Conservation (phyloP, 1,139 yeast species). For the Kurtzmaniella quercitrusa region DNA sequence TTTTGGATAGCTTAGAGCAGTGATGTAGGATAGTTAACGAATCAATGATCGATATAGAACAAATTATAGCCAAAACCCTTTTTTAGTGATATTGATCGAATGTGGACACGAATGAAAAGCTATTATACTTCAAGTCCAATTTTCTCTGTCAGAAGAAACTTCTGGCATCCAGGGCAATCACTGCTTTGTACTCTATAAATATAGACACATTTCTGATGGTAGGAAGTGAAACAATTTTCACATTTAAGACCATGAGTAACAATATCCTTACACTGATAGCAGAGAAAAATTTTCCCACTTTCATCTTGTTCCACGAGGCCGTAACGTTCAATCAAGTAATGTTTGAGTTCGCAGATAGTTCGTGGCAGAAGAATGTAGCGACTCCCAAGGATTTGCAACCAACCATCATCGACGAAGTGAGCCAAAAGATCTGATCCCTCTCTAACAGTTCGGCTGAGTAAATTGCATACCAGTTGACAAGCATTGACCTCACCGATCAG, state of each 20-base stretch:
- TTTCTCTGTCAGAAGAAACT: neutral
- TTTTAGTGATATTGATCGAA: neutral
- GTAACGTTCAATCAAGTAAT: slow-evolving; percentile 40
- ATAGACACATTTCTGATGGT: slow-evolving; percentile 50
- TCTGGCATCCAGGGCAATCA: neutral
- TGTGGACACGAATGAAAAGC: neutral
- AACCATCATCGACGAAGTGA: slow-evolving; percentile 47
- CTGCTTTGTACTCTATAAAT: slow-evolving; percentile 21
- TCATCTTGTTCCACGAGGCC: slow-evolving; percentile 19
- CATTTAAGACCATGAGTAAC: slow-evolving; percentile 53
- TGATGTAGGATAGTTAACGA: neutral
- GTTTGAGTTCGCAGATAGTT: slow-evolving; percentile 45
- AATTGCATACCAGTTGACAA: slow-evolving; percentile 21
- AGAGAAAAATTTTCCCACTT: slow-evolving; percentile 40
- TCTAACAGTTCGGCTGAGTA: slow-evolving; percentile 20
- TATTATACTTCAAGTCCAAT: neutral
- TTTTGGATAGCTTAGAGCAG: slow-evolving; percentile 44
- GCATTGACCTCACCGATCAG: slow-evolving; percentile 28
- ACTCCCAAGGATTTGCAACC: slow-evolving; percentile 37
- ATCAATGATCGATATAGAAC: neutral
- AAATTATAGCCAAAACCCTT: too few species aligned
- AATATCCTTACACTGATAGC: slow-evolving; percentile 54
- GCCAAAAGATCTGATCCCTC: slow-evolving; percentile 36
- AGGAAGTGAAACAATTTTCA: slow-evolving; percentile 33
- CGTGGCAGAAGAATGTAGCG: slow-evolving; percentile 37